phyloP scores from a whole-genome alignment of 2,329 filamentous ascomycete species.

The Mariannaea sp. region DNA sequence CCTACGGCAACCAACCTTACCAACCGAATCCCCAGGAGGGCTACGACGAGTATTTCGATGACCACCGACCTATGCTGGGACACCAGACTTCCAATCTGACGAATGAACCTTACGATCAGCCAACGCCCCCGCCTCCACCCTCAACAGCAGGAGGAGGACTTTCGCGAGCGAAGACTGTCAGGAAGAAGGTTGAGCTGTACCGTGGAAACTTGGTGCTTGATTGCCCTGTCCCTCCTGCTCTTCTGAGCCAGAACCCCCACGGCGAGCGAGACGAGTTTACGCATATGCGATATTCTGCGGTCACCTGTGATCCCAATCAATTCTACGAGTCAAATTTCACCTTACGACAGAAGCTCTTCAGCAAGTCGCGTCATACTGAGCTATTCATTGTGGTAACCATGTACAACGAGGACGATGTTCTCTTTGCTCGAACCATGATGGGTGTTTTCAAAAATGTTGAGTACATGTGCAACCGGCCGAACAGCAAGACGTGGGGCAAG shows the following conservation, averaged over 20 bases:
- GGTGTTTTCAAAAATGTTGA: slow-evolving; percentile 99
- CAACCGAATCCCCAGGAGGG: slow-evolving; percentile 68
- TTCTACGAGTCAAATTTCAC: slow-evolving; percentile 92
- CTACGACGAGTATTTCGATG: slow-evolving; percentile 73
- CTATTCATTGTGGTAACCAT: slow-evolving; percentile 96
- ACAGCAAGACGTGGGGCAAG: slow-evolving; percentile 97
- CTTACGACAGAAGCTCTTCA: slow-evolving; percentile 86
- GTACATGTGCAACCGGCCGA: slow-evolving; percentile 92
- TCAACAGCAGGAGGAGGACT: slow-evolving; percentile 57
- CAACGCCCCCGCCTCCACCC: slow-evolving; percentile 39
- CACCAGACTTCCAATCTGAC: slow-evolving; percentile 56
- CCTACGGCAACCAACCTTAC: slow-evolving; percentile 84
- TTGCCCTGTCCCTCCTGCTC: slow-evolving; percentile 87
- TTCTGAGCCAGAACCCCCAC: slow-evolving; percentile 87
- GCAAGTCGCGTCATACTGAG: slow-evolving; percentile 90
- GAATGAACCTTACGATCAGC: slow-evolving; percentile 54
- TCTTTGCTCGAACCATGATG: slow-evolving; percentile 94
- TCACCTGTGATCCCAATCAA: slow-evolving; percentile 88
- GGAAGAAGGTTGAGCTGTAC: slow-evolving; percentile 94
- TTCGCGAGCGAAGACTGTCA: slow-evolving; percentile 92
- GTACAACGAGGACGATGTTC: slow-evolving; percentile 98
- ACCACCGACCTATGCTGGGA: slow-evolving; percentile 76
- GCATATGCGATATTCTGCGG: slow-evolving; percentile 91
- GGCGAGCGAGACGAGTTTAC: slow-evolving; percentile 91
- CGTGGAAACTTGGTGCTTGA: slow-evolving; percentile 96